Evolutionary conservation across 768 basidiomycete genomes (phyloP).

Genomic region (Tulasnella sp.): DNA sequence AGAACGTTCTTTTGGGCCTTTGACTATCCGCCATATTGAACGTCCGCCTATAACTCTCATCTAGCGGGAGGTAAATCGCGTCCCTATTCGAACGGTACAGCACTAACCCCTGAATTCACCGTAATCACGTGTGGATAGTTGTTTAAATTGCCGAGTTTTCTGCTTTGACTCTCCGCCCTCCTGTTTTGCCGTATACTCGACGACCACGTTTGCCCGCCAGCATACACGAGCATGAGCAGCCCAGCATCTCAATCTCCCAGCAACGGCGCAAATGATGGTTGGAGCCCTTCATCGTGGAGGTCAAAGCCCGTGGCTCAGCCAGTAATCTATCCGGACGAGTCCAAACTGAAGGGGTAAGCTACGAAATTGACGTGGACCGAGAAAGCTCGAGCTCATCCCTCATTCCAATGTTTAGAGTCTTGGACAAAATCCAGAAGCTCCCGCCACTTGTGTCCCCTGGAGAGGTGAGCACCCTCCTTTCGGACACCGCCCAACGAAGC

Average conservation of each 20-base stretch:
- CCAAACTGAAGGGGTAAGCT: constrained; percentile 32
- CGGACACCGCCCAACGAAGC: not conserved
- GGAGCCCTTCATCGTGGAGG: constrained; percentile 83
- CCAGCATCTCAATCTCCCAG: not conserved
- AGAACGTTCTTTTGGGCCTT: too few species aligned
- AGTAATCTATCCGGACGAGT: constrained; percentile 70
- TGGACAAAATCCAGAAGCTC: constrained; percentile 73
- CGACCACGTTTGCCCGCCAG: not conserved
- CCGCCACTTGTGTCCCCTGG: constrained; percentile 92
- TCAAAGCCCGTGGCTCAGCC: constrained; percentile 71
- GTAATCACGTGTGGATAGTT: not conserved
- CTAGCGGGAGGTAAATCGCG: too few species aligned
- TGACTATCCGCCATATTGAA: too few species aligned
- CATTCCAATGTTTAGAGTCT: constrained; percentile 55
- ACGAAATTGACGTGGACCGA: constrained; percentile 6
- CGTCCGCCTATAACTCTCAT: too few species aligned
- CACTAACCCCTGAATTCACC: too few species aligned
- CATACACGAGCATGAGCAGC: not conserved
- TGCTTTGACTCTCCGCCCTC: not conserved
- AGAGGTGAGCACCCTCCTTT: constrained; percentile 62
- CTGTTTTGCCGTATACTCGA: not conserved
- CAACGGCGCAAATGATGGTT: constrained; percentile 43
- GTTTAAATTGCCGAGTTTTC: not conserved
- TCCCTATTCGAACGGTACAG: too few species aligned
- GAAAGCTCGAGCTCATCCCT: not conserved